phyloP scores from a whole-genome alignment of 352 stramenopile genomes.

The Pythium apleroticum region DNA sequence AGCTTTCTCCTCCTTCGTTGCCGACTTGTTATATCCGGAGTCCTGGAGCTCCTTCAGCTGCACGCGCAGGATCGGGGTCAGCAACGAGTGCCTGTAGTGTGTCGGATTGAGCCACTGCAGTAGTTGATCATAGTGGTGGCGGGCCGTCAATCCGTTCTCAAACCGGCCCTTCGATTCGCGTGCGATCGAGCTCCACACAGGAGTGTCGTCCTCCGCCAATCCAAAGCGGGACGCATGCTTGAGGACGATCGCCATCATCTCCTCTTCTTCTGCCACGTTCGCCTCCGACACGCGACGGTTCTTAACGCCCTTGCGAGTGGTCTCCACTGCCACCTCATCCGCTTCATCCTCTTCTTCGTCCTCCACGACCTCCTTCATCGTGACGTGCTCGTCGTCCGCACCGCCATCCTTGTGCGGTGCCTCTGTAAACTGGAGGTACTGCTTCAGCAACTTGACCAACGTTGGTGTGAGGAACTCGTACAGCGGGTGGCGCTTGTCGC shows the following conservation, averaged over 20 bases:
- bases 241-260: conserved; percentile 8
- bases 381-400: neutral
- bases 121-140: conserved; percentile 1
- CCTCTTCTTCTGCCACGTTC: conserved; percentile 4
- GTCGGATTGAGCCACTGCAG: neutral
- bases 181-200: conserved; percentile 11
- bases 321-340: neutral
- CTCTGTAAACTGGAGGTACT: neutral
- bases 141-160: neutral
- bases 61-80: neutral
- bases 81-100: neutral
- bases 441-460: neutral
- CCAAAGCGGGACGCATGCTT: neutral
- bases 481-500: conserved; percentile 8
- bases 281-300: neutral
- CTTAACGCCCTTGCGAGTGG: neutral
- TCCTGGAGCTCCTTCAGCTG: neutral
- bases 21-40: neutral
- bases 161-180: neutral
- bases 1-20: neutral
- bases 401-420: neutral
- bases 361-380: neutral
- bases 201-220: neutral
- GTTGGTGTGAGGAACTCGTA: neutral
- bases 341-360: neutral